Percentiles rank a stretch among this genome's conserved stretches.
These are phyloP conservation scores for Cajanus cajan DNA, from an alignment of 306 rosid species.

Conservation along the genomic window DNA sequence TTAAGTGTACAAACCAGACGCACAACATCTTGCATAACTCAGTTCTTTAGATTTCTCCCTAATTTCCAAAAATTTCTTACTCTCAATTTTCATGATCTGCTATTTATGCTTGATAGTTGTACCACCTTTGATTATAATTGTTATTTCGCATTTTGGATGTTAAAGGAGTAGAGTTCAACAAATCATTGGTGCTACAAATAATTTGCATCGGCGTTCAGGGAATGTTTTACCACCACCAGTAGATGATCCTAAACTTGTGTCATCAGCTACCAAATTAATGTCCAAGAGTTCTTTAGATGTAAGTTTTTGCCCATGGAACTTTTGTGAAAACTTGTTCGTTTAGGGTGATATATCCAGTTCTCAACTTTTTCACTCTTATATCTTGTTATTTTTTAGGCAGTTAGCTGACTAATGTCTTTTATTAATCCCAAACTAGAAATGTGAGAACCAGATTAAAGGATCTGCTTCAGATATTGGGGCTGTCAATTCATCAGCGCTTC, in stretches of 20 bases:
- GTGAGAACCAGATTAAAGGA: slow-evolving; percentile 36
- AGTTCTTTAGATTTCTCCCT: neutral
- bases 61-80: neutral
- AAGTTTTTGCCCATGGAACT: slow-evolving; percentile 25
- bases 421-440: slow-evolving; percentile 29
- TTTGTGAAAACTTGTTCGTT: slow-evolving; percentile 7
- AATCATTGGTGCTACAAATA: slow-evolving; percentile 56
- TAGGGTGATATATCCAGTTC: neutral
- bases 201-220: slow-evolving; percentile 53
- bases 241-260: slow-evolving; percentile 41
- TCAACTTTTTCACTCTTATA: slow-evolving; percentile 1
- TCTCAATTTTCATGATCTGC: neutral
- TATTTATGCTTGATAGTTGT: slow-evolving; percentile 6
- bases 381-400: slow-evolving; percentile 5
- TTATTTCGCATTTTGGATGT: slow-evolving; percentile 27
- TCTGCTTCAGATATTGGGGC: slow-evolving; percentile 30
- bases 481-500: slow-evolving; percentile 14
- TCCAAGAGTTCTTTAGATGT: slow-evolving; percentile 39
- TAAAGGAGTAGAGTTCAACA: slow-evolving; percentile 57
- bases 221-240: slow-evolving; percentile 45
- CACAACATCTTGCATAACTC: slow-evolving; percentile 3
- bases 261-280: slow-evolving; percentile 37
- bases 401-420: neutral
- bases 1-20: slow-evolving; percentile 6
- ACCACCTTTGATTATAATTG: slow-evolving; percentile 8